phyloP scores from a whole-genome alignment of 805 yeast species.

The Nakazawaea pomicola region DNA sequence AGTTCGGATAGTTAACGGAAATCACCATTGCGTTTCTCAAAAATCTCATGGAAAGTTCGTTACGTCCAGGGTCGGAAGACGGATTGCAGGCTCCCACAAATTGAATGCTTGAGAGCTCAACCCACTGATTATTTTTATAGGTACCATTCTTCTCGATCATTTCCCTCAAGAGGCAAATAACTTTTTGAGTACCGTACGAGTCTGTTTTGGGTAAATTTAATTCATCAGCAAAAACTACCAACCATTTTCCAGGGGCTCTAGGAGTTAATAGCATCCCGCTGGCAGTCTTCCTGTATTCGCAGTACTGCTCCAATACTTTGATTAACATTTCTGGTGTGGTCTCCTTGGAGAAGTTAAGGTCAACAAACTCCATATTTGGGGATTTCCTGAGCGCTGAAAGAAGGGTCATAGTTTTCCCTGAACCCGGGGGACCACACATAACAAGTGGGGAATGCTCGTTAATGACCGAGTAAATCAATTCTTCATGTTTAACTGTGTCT shows the following conservation, averaged over 20 bases:
- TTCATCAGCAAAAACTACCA: constrained; percentile 89
- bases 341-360: constrained; percentile 80
- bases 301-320: constrained; percentile 65
- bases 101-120: constrained; percentile 56
- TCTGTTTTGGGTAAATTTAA: constrained; percentile 77
- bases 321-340: constrained; percentile 60
- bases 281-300: constrained; percentile 50
- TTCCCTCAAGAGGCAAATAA: constrained; percentile 69
- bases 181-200: constrained; percentile 66
- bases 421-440: constrained; percentile 95
- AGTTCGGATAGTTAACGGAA: constrained; percentile 76
- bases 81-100: constrained; percentile 97
- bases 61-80: constrained; percentile 74
- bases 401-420: constrained; percentile 93
- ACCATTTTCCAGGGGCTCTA: constrained; percentile 54
- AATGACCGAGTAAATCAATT: constrained; percentile 50
- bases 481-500: constrained; percentile 70
- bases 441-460: constrained; percentile 55
- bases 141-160: constrained; percentile 71
- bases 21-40: constrained; percentile 61
- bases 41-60: constrained; percentile 51
- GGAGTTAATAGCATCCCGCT: constrained; percentile 58
- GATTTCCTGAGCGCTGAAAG: constrained; percentile 60
- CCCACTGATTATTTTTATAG: constrained; percentile 70
- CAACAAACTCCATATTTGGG: constrained; percentile 52